These are phyloP conservation scores for Ophiostoma ulmi DNA, from an alignment of 2,329 filamentous ascomycete genomes.

Conservation along the genomic window DNA sequence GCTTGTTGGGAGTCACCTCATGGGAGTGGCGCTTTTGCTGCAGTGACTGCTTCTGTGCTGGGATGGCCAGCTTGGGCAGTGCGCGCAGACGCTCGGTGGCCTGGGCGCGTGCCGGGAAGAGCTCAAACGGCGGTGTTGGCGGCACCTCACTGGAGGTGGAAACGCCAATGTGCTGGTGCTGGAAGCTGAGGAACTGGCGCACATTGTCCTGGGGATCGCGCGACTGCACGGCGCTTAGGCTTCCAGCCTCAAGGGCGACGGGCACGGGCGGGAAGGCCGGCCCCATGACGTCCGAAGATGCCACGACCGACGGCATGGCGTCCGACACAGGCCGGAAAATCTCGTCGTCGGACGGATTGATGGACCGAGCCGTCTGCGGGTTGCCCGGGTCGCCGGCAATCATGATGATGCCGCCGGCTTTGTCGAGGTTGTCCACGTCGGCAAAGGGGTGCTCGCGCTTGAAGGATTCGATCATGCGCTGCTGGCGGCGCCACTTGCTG, in stretches of 20 bases:
- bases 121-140: conserved; percentile 64
- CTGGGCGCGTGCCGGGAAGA: conserved; percentile 41
- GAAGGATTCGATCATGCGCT: conserved; percentile 69
- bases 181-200: conserved; percentile 82
- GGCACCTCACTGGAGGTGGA: conserved; percentile 51
- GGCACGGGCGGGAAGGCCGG: conserved; percentile 51
- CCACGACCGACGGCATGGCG: conserved; percentile 73
- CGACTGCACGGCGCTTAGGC: conserved; percentile 61
- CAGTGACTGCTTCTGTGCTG: conserved; percentile 30
- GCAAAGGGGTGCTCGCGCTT: conserved; percentile 68
- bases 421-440: conserved; percentile 51
- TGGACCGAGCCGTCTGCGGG: conserved; percentile 55
- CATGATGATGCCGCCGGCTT: conserved; percentile 60
- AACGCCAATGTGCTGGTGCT: conserved; percentile 50
- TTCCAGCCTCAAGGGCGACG: conserved; percentile 67
- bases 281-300: conserved; percentile 85
- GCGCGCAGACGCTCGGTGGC: conserved; percentile 53
- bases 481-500: conserved; percentile 73
- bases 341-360: conserved; percentile 47
- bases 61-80: conserved; percentile 60
- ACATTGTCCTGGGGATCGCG: conserved; percentile 90
- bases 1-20: not conserved
- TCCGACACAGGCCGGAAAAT: conserved; percentile 65
- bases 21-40: conserved; percentile 26
- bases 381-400: conserved; percentile 76